Conservation (phyloP, 129 eudicot genomes). For the Glebionis coronaria region DNA sequence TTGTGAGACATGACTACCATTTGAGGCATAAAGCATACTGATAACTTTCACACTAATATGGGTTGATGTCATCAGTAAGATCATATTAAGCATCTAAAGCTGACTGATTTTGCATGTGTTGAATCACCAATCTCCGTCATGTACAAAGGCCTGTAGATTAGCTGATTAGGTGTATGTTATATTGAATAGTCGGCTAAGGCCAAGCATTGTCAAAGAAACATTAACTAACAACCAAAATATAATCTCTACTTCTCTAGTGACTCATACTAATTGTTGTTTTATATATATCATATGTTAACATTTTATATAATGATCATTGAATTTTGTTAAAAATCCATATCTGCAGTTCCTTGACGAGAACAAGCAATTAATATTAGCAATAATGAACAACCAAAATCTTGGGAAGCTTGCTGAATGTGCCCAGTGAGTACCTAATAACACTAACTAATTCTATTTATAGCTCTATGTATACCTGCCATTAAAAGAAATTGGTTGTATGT, state of each 20-base stretch:
- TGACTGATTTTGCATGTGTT: not conserved
- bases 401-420: conserved; percentile 98
- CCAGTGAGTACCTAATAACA: conserved; percentile 54
- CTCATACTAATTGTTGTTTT: not conserved
- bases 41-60: not conserved
- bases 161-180: not conserved
- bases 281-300: not conserved
- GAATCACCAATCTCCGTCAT: not conserved
- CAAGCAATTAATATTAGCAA: conserved; percentile 83
- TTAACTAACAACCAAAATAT: not conserved
- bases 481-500: conserved; percentile 16
- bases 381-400: conserved; percentile 85
- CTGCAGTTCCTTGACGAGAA: conserved; percentile 91
- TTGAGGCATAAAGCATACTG: not conserved
- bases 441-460: not conserved
- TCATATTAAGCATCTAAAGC: not conserved
- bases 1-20: not conserved
- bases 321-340: conserved; percentile 5
- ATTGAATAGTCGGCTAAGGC: too few species aligned
- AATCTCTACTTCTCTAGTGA: not conserved
- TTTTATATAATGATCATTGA: conserved; percentile 16
- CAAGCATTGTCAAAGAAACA: too few species aligned
- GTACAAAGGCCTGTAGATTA: not conserved
- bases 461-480: not conserved
- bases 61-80: not conserved